These are phyloP conservation scores for Astragalus membranaceus DNA, from an alignment of 306 rosid species.

Conservation along the genomic window DNA sequence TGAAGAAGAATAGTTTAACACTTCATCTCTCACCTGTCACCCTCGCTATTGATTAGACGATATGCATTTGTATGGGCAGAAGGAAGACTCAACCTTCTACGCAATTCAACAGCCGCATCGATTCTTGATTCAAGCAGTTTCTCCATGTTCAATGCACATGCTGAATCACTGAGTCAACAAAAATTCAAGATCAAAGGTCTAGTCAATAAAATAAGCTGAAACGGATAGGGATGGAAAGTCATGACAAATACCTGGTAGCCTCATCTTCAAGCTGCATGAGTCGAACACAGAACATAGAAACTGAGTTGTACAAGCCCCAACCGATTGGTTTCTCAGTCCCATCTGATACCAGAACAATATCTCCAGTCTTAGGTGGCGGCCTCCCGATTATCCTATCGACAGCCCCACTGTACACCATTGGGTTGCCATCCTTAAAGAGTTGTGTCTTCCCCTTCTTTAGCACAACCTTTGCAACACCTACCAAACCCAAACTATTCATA, in stretches of 20 bases:
- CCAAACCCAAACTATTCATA: conserved; percentile 34
- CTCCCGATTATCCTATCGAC: conserved; percentile 85
- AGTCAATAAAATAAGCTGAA: not conserved
- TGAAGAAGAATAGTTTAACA: not conserved
- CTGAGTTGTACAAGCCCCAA: conserved; percentile 92
- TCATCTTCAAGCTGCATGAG: conserved; percentile 91
- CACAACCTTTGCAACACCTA: conserved; percentile 85
- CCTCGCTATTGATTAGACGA: conserved; percentile 87
- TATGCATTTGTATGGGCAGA: conserved; percentile 67
- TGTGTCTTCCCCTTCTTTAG: conserved; percentile 92
- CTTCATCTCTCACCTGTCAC: conserved; percentile 59
- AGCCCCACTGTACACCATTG: conserved; percentile 96
- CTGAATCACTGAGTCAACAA: conserved; percentile 45
- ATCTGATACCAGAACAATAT: conserved; percentile 76
- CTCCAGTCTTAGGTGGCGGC: conserved; percentile 92
- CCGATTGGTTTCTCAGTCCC: conserved; percentile 82
- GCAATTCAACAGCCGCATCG: conserved; percentile 51
- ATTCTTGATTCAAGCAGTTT: conserved; percentile 73
- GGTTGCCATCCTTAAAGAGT: conserved; percentile 92
- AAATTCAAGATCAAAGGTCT: conserved; percentile 11
- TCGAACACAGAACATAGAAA: conserved; percentile 85
- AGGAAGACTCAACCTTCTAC: conserved; percentile 75
- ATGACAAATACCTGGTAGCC: conserved; percentile 46
- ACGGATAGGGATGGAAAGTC: not conserved
- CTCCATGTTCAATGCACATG: conserved; percentile 59